These are phyloP conservation scores for Phyllachora maydis DNA, from an alignment of 2,329 filamentous ascomycete species.

Conservation along the genomic window DNA sequence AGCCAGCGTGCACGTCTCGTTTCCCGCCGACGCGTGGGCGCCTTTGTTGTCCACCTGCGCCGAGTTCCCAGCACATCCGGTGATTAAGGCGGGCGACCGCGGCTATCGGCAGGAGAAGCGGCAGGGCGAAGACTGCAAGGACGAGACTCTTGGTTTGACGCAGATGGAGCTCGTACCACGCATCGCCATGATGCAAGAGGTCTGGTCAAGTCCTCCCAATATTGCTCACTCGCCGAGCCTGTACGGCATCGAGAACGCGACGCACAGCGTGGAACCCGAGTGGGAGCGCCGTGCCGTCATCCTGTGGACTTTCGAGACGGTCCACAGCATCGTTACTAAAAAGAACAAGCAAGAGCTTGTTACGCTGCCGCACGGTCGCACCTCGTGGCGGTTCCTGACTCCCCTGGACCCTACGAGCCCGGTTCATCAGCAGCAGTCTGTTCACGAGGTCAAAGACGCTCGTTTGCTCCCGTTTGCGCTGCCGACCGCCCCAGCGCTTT, in stretches of 20 bases:
- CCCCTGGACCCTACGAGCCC: conserved; percentile 37
- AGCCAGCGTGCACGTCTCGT: conserved; percentile 31
- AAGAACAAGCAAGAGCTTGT: conserved; percentile 20
- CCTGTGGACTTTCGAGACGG: conserved; percentile 40
- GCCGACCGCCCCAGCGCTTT: too few species aligned
- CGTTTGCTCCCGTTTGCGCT: conserved; percentile 2
- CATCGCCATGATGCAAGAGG: conserved; percentile 47
- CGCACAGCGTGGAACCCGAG: conserved; percentile 7
- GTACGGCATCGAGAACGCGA: conserved; percentile 1
- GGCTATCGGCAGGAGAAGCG: too few species aligned
- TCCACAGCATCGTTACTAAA: conserved; percentile 19
- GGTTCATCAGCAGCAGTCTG: conserved; percentile 28
- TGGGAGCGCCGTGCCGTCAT: conserved; percentile 40
- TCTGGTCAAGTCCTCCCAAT: conserved; percentile 32
- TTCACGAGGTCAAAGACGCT: conserved; percentile 10
- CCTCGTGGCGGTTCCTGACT: conserved; percentile 40
- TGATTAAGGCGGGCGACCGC: too few species aligned
- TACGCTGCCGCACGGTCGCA: conserved; percentile 26
- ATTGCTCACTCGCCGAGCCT: conserved; percentile 7
- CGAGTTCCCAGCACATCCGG: conserved; percentile 24
- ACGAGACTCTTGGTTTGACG: conserved; percentile 10
- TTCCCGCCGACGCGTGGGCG: conserved; percentile 36
- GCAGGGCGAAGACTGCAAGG: too few species aligned
- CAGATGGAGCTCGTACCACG: conserved; percentile 35
- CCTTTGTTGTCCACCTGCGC: conserved; percentile 35